Conservation (phyloP, 2,329 filamentous ascomycete species). For the Myriangium duriaei region DNA sequence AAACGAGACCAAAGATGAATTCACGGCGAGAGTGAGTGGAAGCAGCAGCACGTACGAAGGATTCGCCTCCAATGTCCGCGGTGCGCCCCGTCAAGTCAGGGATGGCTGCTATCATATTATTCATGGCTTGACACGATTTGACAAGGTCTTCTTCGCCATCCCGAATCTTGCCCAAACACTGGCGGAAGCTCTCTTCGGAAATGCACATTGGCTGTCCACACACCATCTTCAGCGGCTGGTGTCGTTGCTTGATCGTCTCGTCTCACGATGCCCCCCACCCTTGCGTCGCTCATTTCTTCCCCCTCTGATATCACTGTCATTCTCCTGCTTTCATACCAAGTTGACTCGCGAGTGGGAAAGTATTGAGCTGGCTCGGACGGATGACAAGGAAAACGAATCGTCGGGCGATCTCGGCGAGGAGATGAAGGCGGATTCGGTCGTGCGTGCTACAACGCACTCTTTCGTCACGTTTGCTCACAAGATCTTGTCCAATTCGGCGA, state of each 20-base stretch:
- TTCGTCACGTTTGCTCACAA: conserved; percentile 85
- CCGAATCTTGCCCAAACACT: conserved; percentile 69
- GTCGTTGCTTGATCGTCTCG: conserved; percentile 74
- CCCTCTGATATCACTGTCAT: conserved; percentile 68
- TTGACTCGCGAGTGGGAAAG: conserved; percentile 77
- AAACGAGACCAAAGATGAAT: conserved; percentile 88
- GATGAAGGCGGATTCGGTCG: conserved; percentile 95
- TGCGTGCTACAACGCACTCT: conserved; percentile 83
- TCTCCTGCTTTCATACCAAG: conserved; percentile 76
- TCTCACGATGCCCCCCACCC: conserved; percentile 79
- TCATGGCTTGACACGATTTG: conserved; percentile 81
- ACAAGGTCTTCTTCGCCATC: conserved; percentile 84
- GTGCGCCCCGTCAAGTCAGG: conserved; percentile 75
- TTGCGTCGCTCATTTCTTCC: conserved; percentile 71
- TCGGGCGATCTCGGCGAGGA: conserved; percentile 66
- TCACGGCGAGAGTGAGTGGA: conserved; percentile 80
- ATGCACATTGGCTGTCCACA: conserved; percentile 71
- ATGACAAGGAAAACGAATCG: conserved; percentile 48
- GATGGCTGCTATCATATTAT: conserved; percentile 92
- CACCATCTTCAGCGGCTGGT: conserved; percentile 92
- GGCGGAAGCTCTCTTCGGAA: conserved; percentile 69
- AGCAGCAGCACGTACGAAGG: conserved; percentile 86
- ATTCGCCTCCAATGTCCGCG: conserved; percentile 83
- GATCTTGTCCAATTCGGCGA: conserved; percentile 64
- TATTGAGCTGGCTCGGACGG: conserved; percentile 46